phyloP scores from a whole-genome alignment of 768 basidiomycete species.

The Daedaleopsis nitida region DNA sequence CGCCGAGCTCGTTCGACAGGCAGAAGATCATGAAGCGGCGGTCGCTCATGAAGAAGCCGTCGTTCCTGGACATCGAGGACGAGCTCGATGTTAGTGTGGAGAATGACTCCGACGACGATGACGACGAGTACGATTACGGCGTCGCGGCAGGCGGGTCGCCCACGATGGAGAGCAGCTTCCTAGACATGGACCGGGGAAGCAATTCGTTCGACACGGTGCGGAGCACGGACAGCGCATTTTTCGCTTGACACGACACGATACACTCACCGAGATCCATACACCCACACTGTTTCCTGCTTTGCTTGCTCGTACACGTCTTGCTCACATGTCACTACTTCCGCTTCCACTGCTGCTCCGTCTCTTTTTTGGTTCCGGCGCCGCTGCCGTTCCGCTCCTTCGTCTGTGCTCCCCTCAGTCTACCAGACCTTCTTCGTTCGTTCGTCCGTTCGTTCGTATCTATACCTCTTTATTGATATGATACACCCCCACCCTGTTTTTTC shows the following conservation, averaged over 20 bases:
- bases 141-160: slow-evolving; percentile 1
- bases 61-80: slow-evolving; percentile 69
- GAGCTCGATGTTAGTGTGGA: slow-evolving; percentile 25
- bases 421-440: neutral
- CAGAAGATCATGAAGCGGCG: slow-evolving; percentile 33
- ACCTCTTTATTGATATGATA: slow-evolving; percentile 25
- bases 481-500: slow-evolving; percentile 3
- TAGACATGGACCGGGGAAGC: slow-evolving; percentile 41
- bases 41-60: slow-evolving; percentile 66
- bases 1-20: slow-evolving; percentile 30
- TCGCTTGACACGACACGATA: slow-evolving; percentile 8
- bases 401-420: neutral
- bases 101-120: slow-evolving; percentile 9
- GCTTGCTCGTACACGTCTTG: neutral
- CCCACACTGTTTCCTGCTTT: neutral
- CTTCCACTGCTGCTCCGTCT: neutral
- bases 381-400: neutral
- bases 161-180: slow-evolving; percentile 39
- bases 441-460: slow-evolving; percentile 19
- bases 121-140: slow-evolving; percentile 1
- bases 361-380: slow-evolving; percentile 1
- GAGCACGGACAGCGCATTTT: slow-evolving; percentile 35
- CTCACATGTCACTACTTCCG: neutral
- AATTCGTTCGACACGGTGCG: slow-evolving; percentile 42
- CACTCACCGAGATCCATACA: neutral